Evolutionary conservation across 1,284 basidiomycete species (phyloP).

Genomic region (Calocybe gambosa): DNA sequence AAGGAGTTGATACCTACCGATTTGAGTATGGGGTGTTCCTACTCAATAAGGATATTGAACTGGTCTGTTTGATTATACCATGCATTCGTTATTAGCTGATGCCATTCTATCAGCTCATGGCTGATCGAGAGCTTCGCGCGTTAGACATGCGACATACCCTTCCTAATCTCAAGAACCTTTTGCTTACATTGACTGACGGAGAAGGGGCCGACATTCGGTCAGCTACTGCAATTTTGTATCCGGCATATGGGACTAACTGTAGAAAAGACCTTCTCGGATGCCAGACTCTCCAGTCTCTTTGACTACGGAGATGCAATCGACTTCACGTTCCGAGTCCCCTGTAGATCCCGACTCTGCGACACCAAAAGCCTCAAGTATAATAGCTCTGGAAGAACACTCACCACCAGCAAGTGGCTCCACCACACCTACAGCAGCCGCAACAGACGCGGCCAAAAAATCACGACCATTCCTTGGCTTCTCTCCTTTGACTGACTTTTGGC

Average conservation of each 20-base stretch:
- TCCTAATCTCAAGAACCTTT: conserved; percentile 91
- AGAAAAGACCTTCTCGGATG: conserved; percentile 17
- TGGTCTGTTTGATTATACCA: conserved; percentile 45
- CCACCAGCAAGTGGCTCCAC: conserved; percentile 46
- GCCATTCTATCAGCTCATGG: conserved; percentile 67
- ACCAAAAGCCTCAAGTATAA: conserved; percentile 28
- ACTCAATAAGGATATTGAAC: conserved; percentile 95
- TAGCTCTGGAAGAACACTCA: conserved; percentile 29
- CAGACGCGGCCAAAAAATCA: conserved; percentile 30
- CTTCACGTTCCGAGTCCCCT: conserved; percentile 20
- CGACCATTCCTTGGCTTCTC: conserved; percentile 48
- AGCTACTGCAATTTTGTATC: conserved; percentile 15
- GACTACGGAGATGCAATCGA: conserved; percentile 21
- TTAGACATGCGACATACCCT: conserved; percentile 94
- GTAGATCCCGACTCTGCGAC: conserved; percentile 26
- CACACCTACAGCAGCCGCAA: conserved; percentile 42
- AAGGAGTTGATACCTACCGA: conserved; percentile 91
- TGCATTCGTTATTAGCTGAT: conserved; percentile 1
- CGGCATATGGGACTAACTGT: conserved; percentile 1
- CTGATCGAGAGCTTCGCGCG: conserved; percentile 78
- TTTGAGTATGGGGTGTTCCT: conserved; percentile 98
- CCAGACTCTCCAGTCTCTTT: conserved; percentile 25
- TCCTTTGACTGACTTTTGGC: conserved; percentile 59
- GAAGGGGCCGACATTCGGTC: conserved; percentile 45
- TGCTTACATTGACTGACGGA: conserved; percentile 78